Percentiles rank a stretch among this genome's conserved stretches.
Conservation (phyloP, 169 alveolate genomes). For the Cyclospora cayetanensis region DNA sequence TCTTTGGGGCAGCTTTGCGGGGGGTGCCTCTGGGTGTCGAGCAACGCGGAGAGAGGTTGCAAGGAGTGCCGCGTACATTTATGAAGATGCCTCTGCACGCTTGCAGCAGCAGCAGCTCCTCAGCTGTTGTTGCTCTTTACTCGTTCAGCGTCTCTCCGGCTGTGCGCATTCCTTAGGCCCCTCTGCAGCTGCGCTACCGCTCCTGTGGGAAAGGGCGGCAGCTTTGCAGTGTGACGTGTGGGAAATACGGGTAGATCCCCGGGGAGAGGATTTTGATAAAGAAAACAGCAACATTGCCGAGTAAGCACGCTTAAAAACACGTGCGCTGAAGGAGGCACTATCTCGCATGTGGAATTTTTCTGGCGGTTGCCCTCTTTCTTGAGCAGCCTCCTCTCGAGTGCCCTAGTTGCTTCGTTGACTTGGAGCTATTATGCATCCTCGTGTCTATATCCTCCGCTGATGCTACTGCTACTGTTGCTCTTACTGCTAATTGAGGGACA, state of each 20-base stretch:
- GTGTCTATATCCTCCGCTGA: not conserved
- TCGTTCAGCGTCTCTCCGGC: not conserved
- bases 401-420: not conserved
- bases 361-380: not conserved
- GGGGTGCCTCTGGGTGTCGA: too few relatives aligned
- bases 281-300: conserved; percentile 45
- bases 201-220: conserved; percentile 22
- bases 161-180: conserved; percentile 90
- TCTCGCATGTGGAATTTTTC: not conserved
- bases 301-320: not conserved
- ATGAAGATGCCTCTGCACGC: too few relatives aligned
- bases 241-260: conserved; percentile 11
- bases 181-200: not conserved
- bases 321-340: not conserved
- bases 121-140: not conserved
- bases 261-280: conserved; percentile 38
- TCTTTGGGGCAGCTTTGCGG: too few relatives aligned
- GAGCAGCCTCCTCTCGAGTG: not conserved
- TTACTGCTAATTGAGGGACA: not conserved
- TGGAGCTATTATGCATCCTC: not conserved
- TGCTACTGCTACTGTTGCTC: not conserved
- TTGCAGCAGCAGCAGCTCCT: not conserved
- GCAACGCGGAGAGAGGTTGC: too few relatives aligned
- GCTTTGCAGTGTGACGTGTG: not conserved
- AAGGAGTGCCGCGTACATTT: too few relatives aligned